Evolutionary conservation across 2,329 filamentous ascomycete species (phyloP), one percentile per base, ranked within the genome.

Genomic region (Ilyonectria robusta): DNA sequence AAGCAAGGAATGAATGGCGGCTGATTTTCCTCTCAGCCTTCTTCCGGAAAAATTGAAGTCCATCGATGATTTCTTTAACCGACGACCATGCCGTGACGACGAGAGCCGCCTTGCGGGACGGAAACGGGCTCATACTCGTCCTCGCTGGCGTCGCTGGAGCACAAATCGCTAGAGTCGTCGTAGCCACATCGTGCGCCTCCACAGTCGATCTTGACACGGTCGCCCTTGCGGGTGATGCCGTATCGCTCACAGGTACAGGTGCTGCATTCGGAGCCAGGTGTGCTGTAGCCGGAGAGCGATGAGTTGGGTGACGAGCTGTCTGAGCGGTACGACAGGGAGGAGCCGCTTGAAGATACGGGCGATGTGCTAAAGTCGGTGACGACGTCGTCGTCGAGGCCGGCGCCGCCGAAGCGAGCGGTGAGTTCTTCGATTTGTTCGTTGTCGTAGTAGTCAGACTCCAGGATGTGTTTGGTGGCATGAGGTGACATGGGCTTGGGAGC

Each of bases 141-240:
- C 70, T 92, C 91, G 76, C 78, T 84, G 66, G 74, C 83, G 74
- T 91, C 91, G 75, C 88, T 92, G 73, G 91, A 94, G 86, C 91
- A 94, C 62, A 89, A 88, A 59, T 85, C 88, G 70, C 86, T 88
- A 68, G 92, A 90, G 77, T 93, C 91, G 71, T 88, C 89, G 84
- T 93, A 96, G 78, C 94, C 93, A 84, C 95, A 98, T 80, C 94
- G 92, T 69, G 91, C 86, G 75, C 95, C 95, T 75, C 94, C 94
- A 79, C 95, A 98, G 89, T 98, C 95, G 81, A 98, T 91, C 89
- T 95, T 96, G 88, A 98, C 93, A 78, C 95, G 92, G 82, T 97
- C 93, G 79, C 95, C 94, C 81, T 92, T 91, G 84, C 94, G 93
- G 72, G 95, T 98, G 86, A 98, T 97, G 76, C 95, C 95, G 86